Conservation (phyloP, 805 yeast species). For the Wickerhamiella slavikovae region DNA sequence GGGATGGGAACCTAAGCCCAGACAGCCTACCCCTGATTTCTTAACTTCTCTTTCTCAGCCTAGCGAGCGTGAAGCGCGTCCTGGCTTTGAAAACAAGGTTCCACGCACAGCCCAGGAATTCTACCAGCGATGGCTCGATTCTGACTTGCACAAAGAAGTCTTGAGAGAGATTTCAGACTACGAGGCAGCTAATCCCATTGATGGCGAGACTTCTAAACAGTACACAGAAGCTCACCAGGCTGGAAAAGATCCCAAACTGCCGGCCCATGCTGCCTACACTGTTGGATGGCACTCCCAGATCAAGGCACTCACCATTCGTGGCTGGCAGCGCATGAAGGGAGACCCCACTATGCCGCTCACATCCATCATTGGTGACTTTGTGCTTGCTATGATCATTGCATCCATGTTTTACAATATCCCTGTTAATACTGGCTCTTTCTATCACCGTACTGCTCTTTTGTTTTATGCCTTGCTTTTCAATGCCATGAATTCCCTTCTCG, state of each 20-base stretch:
- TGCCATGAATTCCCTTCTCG: constrained; percentile 39
- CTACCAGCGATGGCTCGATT: constrained; percentile 33
- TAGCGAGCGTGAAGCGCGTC: constrained; percentile 28
- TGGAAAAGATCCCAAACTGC: constrained; percentile 21
- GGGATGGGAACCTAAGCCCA: constrained; percentile 42
- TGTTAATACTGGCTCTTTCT: constrained; percentile 31
- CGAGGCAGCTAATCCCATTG: constrained; percentile 11
- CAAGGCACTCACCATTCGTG: constrained; percentile 26
- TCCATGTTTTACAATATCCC: constrained; percentile 39
- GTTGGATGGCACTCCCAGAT: constrained; percentile 29
- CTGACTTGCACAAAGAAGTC: constrained; percentile 24
- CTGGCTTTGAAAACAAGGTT: constrained; percentile 29
- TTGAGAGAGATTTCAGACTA: constrained; percentile 26
- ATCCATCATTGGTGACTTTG: constrained; percentile 26
- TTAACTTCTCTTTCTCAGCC: constrained; percentile 52
- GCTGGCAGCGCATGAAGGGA: constrained; percentile 34
- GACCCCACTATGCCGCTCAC: constrained; percentile 31
- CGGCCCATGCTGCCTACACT: constrained; percentile 24
- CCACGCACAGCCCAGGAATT: constrained; percentile 47
- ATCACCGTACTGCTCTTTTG: constrained; percentile 40
- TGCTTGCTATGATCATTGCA: constrained; percentile 41
- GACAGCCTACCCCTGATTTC: constrained; percentile 54
- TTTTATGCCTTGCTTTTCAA: constrained; percentile 41
- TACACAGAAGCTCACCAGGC: constrained; percentile 20
- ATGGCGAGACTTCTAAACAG: constrained; percentile 18